Base-by-base conservation (phyloP, 306 rosid species). In the Mimosa bimucronata region DNA sequence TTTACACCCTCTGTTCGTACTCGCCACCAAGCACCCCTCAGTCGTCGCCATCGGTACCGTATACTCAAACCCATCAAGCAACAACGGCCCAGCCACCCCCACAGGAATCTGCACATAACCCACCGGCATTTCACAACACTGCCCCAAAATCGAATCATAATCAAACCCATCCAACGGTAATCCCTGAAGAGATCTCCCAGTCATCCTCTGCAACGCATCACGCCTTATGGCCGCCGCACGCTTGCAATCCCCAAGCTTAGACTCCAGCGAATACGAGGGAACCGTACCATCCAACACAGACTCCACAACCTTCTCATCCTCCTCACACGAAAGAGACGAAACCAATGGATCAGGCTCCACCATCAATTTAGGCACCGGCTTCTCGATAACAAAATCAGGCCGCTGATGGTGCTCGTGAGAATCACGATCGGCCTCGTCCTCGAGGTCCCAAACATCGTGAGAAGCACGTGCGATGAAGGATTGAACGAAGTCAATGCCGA, bases 51-150 rank as follows among this genome's bases (percentile, higher is more conserved):
- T 94, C 10, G 98, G 97, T 14, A 94, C 85, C 3, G 91, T 86
- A 66, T 87, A 83, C 82, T 94, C 94, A 12, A 79, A 83, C 42
- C 97, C 97, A 38, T 94, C 94, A 2, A 94, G 86, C 81, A 83
- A 50, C 89, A 94, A 76, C 6, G 98, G 98, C 5, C 98, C 98
- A 14, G 95, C 98, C 0, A 92, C 85, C 21, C 98, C 98, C 76
- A 94, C 97, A 21, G 98, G 98, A 88, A 94, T 87, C 75, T 93
- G 97, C 2, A 94, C 55, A 19, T 79, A 94, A 1, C 98, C 98
- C 15, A 94, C 81, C 38, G 98, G 98, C 98, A 94, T 92, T 68
- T 94, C 98, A 14, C 98, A 94, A 83, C 98, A 94, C 83, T 94
- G 98, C 14, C 98, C 98, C 78, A 91, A 70, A 66, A 94, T 92